Evolutionary conservation across 140 eudicot genomes (phyloP).

Genomic region (Bidens hawaiensis): DNA sequence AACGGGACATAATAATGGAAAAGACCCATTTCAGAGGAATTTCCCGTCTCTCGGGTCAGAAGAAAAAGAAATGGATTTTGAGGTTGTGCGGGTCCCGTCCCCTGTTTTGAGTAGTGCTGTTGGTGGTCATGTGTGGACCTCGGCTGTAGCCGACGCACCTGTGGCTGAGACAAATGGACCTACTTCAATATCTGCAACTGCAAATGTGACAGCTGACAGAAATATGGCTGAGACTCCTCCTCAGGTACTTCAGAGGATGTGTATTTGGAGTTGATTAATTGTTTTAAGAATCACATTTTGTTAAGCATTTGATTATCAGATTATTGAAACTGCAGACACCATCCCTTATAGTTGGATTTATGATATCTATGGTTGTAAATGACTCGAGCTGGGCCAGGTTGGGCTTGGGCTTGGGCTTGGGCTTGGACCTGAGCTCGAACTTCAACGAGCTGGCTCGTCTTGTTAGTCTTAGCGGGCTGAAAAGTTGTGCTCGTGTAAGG

Average conservation of each 20-base stretch:
- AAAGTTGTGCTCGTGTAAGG: too few species aligned
- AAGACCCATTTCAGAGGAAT: conserved; percentile 61
- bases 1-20: conserved; percentile 31
- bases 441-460: too few species aligned
- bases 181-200: conserved; percentile 29
- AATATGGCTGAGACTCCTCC: conserved; percentile 67
- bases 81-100: conserved; percentile 50
- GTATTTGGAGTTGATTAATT: too few species aligned
- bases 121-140: conserved; percentile 76
- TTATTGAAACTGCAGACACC: too few species aligned
- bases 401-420: too few species aligned
- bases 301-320: too few species aligned
- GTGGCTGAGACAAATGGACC: conserved; percentile 42
- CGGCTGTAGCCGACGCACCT: conserved; percentile 86
- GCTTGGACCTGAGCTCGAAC: too few species aligned
- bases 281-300: too few species aligned
- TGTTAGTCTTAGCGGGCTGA: too few species aligned
- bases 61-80: conserved; percentile 54
- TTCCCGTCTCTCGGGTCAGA: conserved; percentile 70
- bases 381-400: too few species aligned
- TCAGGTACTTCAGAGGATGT: conserved; percentile 34
- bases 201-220: conserved; percentile 35
- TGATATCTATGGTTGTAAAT: background rate
- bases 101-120: conserved; percentile 64
- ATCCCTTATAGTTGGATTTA: too few species aligned